Percentiles rank a stretch among this genome's conserved stretches.
phyloP scores from a whole-genome alignment of 2,329 filamentous ascomycete genomes.

The Phyllosticta citriasiana region DNA sequence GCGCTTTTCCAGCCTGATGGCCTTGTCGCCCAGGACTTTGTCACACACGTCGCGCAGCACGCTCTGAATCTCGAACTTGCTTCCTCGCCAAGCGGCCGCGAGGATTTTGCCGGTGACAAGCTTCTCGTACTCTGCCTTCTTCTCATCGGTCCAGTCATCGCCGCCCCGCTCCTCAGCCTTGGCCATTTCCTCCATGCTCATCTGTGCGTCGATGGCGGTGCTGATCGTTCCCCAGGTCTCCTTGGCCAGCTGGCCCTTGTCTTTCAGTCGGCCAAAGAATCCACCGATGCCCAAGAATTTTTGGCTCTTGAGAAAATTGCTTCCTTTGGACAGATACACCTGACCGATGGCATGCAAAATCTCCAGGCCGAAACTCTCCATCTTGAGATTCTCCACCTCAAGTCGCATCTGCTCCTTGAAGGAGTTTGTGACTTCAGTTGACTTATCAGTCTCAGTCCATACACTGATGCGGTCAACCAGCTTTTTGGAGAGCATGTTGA shows the following conservation, averaged over 20 bases:
- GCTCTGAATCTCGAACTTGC: conserved; percentile 96
- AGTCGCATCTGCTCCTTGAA: conserved; percentile 92
- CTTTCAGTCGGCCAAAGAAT: conserved; percentile 87
- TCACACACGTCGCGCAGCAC: conserved; percentile 94
- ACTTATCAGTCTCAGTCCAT: conserved; percentile 96
- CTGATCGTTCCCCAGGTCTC: conserved; percentile 98
- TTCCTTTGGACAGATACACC: conserved; percentile 82
- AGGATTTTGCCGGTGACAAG: conserved; percentile 96
- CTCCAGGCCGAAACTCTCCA: conserved; percentile 96
- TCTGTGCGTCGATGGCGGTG: conserved; percentile 90
- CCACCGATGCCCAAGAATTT: conserved; percentile 94
- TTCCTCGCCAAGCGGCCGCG: conserved; percentile 89
- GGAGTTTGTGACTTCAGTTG: conserved; percentile 68
- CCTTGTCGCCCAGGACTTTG: conserved; percentile 67
- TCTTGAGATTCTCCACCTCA: conserved; percentile 96
- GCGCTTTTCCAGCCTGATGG: conserved; percentile 71
- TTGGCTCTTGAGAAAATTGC: conserved; percentile 81
- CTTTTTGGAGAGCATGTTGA: conserved; percentile 74
- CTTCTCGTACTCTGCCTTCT: conserved; percentile 89
- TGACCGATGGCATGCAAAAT: conserved; percentile 91
- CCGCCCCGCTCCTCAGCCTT: conserved; percentile 89
- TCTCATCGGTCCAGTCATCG: conserved; percentile 97
- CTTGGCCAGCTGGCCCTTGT: conserved; percentile 94
- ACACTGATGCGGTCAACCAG: conserved; percentile 81
- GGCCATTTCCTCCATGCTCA: conserved; percentile 99